Base-by-base conservation (phyloP, 768 basidiomycete species). In the Lentinula lateritia region DNA sequence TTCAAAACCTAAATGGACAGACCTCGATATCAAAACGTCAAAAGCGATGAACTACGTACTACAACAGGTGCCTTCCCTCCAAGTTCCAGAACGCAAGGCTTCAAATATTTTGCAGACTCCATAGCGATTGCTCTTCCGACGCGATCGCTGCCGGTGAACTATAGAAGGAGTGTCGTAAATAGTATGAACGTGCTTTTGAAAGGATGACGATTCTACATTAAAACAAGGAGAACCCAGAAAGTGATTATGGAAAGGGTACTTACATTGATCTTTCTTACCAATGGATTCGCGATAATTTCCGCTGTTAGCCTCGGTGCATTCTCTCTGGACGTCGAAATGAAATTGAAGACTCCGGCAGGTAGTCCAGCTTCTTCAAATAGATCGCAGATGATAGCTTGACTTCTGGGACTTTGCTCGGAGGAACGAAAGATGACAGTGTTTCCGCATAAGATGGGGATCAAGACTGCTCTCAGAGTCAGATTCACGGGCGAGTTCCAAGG, bases 141-240 rank as follows among this genome's bases (percentile, higher is more conserved):
- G 39, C 76, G 73, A 60, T 81, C 79, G 56, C 82, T 82, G 2
- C 85, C 85, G 6, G 84, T 85, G 65, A 85, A 84, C 80, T 83
- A 62, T 67, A 5, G 80, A 77, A 63, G 80, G 7, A 28, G 2
- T 34, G 3, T 42, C 6, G 36, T 42, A 32, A 60, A 50, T 5
- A 20, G 52, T 8, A 15, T 77, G 65, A 6, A 23, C 8, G n/a
- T 7, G 23, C 18, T 7, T 18, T 52, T 5, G 15, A n/a, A 13
- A 56, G 15, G 32, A 35, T 56, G 1, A 0, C 12, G 23, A 13
- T n/a, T 3, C 2, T 28, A 2, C 3, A 55, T 6, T 6, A 34
- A 35, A n/a, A n/a, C 15, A 38, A 1, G 16, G 28, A 32, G 3
- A 28, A 38, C 18, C 34, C 34, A 28, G 8, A 45, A 18, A 10